Conservation (phyloP, 768 basidiomycete species). For the Lactarius psammicola region DNA sequence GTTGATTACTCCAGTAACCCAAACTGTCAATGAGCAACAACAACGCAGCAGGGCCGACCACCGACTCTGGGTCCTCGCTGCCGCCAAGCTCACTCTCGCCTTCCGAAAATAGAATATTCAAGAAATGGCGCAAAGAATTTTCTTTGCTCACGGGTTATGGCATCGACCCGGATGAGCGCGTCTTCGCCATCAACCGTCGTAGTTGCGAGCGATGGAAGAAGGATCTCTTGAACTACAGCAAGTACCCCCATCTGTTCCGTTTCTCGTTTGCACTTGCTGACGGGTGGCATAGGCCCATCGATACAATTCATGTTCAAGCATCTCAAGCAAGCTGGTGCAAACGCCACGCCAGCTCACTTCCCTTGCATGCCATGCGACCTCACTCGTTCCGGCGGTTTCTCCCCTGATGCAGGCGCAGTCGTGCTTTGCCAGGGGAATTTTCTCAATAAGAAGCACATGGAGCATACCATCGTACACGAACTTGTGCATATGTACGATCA, state of each 20-base stretch:
- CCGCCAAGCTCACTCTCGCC: slow-evolving; percentile 9
- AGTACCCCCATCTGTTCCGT: slow-evolving; percentile 31
- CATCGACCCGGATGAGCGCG: slow-evolving; percentile 44
- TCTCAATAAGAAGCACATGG: slow-evolving; percentile 81
- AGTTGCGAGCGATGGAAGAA: slow-evolving; percentile 53
- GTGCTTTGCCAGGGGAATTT: slow-evolving; percentile 85
- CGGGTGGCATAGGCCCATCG: slow-evolving; percentile 59
- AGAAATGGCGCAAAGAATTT: slow-evolving; percentile 52
- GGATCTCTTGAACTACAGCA: slow-evolving; percentile 48
- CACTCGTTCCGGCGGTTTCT: slow-evolving; percentile 77
- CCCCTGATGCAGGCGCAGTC: slow-evolving; percentile 72
- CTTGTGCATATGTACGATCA: slow-evolving; percentile 95
- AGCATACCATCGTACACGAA: slow-evolving; percentile 91
- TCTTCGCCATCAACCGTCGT: slow-evolving; percentile 39
- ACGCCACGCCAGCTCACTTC: slow-evolving; percentile 69
- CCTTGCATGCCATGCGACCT: slow-evolving; percentile 82
- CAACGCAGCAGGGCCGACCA: not conserved
- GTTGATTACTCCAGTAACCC: not conserved
- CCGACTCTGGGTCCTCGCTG: not conserved
- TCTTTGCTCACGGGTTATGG: slow-evolving; percentile 52
- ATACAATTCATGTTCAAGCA: slow-evolving; percentile 93
- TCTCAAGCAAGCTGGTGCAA: slow-evolving; percentile 69
- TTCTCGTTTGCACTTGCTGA: slow-evolving; percentile 2
- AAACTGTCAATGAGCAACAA: slow-evolving; percentile 5
- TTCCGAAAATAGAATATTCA: slow-evolving; percentile 39